Conservation (phyloP, 73 alveolate species). For the Diophrys sp. region DNA sequence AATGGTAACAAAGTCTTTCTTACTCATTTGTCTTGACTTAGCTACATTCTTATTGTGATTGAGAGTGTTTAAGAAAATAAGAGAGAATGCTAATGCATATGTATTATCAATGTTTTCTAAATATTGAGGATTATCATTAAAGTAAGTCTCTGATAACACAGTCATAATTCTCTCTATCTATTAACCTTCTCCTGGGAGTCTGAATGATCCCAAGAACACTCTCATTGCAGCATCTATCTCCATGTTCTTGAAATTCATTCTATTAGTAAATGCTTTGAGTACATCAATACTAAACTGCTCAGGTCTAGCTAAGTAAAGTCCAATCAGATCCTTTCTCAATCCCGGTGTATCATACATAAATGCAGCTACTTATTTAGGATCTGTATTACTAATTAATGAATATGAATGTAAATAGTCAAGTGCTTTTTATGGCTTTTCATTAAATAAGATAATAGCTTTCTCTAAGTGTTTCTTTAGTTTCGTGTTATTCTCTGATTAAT, state of each 20-base stretch:
- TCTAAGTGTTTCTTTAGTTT: slow-evolving; percentile 27
- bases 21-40: slow-evolving; percentile 43
- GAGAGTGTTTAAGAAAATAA: slow-evolving; percentile 60
- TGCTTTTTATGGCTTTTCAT: slow-evolving; percentile 46
- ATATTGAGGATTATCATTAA: slow-evolving; percentile 42
- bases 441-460: slow-evolving; percentile 41
- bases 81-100: slow-evolving; percentile 60
- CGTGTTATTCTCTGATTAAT: slow-evolving; percentile 24
- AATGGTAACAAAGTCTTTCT: slow-evolving; percentile 48
- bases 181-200: slow-evolving; percentile 72
- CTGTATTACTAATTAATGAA: background rate
- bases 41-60: slow-evolving; percentile 54
- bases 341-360: slow-evolving; percentile 63
- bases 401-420: slow-evolving; percentile 22
- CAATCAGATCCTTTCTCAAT: slow-evolving; percentile 55
- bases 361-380: slow-evolving; percentile 43
- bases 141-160: slow-evolving; percentile 49
- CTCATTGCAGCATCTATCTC: slow-evolving; percentile 66
- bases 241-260: slow-evolving; percentile 43
- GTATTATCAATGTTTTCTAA: slow-evolving; percentile 51
- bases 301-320: slow-evolving; percentile 46
- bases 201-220: slow-evolving; percentile 46
- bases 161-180: slow-evolving; percentile 67
- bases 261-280: slow-evolving; percentile 45
- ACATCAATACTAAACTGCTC: slow-evolving; percentile 37